A percentile compares a stretch with the other conserved stretches of the same genome.
Evolutionary conservation across 768 basidiomycete genomes (phyloP).

Genomic region (Kwoniella bestiolae): DNA sequence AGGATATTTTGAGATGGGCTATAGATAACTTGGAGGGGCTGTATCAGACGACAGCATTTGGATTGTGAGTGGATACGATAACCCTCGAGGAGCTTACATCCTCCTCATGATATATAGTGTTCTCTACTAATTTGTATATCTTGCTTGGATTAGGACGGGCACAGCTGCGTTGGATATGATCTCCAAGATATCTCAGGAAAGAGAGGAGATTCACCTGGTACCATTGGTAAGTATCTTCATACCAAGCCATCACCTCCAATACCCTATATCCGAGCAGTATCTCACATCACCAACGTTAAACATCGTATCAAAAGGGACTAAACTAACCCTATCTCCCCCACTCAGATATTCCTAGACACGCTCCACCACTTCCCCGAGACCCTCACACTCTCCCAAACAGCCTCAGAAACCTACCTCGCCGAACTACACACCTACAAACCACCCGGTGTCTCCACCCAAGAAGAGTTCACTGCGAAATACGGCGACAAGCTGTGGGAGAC

Average conservation of each 20-base stretch:
- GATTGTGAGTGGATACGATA: constrained; percentile 66
- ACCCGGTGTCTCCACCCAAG: constrained; percentile 67
- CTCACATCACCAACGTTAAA: too few species aligned
- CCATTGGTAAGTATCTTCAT: constrained; percentile 63
- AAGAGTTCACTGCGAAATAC: constrained; percentile 77
- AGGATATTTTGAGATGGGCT: constrained; percentile 86
- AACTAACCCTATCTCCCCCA: not conserved
- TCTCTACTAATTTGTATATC: too few species aligned
- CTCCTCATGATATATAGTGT: too few species aligned
- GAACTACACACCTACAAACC: constrained; percentile 80
- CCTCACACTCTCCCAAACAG: constrained; percentile 82
- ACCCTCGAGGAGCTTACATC: too few species aligned
- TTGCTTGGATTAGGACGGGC: constrained; percentile 78
- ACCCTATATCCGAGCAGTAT: not conserved
- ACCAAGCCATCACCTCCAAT: too few species aligned
- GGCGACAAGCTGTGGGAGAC: constrained; percentile 84
- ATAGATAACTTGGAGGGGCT: constrained; percentile 75
- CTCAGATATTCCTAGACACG: constrained; percentile 89
- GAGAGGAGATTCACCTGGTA: constrained; percentile 58
- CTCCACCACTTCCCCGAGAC: constrained; percentile 95
- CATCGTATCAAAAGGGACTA: too few species aligned
- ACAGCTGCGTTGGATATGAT: constrained; percentile 94
- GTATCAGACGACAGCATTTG: constrained; percentile 95
- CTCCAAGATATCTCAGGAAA: constrained; percentile 68
- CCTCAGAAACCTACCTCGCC: constrained; percentile 73